Evolutionary conservation across 805 yeast genomes (phyloP), one percentile per base, ranked within the genome.

Genomic region (Schwanniomyces pseudopolymorphus): DNA sequence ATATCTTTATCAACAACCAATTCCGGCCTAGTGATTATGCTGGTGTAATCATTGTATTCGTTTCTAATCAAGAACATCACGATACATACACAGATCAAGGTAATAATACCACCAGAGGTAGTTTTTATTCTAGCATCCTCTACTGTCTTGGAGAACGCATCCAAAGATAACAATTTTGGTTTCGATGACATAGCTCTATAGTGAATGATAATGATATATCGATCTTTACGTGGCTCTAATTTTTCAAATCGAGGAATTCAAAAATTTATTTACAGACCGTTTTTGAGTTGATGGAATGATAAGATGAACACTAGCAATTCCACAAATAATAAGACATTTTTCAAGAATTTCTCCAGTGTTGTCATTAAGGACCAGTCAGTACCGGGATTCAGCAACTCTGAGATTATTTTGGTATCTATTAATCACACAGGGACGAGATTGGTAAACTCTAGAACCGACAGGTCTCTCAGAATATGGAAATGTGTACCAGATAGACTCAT

Each of bases 71-170:
- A 73, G 43, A 85, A 55, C 19, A 85, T 46, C 14, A 89, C 83
- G 2, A 87, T 72, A 5, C 81, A 42, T 2, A 81, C 58, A 58
- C 97, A 86, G 2, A 80, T 69, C 36, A 94, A 58, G 2, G 98
- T 89, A 58, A 94, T 87, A 22, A 89, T 57, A 2, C 97, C 99
- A 44, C 99, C 99, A 7, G 92, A 77, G 4, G 92, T 78, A 3
- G 99, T 94, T 51, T 87, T 83, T 50, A 94, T 81, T 42, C 88
- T 79, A 7, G 96, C 95, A 64, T 94, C 99, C 60, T 92, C 98
- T 28, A 89, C 91, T 4, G 97, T 88, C 67, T 91, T 92, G 24
- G 96, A 80, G 62, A 92, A 91, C n/a, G 92, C 96, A 66, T 91
- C 98, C 48, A 87, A 70, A 37, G 84, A 80, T 41, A 87, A 61